Conservation (phyloP, 2,329 filamentous ascomycete species). For the Alternaria viburni region DNA sequence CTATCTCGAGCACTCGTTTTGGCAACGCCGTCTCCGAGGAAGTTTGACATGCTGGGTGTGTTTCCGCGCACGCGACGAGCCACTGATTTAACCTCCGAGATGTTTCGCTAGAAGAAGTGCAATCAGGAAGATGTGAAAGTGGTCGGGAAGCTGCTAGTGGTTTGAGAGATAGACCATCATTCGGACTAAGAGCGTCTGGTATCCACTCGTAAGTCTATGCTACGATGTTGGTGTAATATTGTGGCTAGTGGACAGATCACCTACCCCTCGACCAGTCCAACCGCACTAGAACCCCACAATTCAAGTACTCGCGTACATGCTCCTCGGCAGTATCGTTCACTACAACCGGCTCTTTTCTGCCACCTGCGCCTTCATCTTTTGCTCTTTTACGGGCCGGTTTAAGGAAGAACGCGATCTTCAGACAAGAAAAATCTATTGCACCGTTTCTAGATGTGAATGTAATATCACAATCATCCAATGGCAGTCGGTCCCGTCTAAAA, state of each 20-base stretch:
- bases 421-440: neutral
- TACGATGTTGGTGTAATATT: neutral
- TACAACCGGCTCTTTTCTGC: accelerated
- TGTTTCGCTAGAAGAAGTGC: neutral
- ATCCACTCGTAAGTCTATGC: neutral
- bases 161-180: neutral
- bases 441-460: accelerated
- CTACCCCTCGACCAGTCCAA: neutral
- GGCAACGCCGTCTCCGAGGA: neutral
- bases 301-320: neutral
- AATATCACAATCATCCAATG: neutral
- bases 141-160: neutral
- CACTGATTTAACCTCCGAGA: neutral
- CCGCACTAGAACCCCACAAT: neutral
- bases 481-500: neutral
- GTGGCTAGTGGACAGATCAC: neutral
- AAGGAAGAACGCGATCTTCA: neutral
- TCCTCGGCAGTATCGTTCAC: neutral
- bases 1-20: neutral
- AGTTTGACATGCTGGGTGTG: accelerated
- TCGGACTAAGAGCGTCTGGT: neutral
- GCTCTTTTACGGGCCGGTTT: neutral
- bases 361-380: neutral
- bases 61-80: neutral
- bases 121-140: neutral